Evolutionary conservation across 768 basidiomycete species (phyloP), one percentile per base, ranked within the genome.

Genomic region (Gymnopilus dilepis): DNA sequence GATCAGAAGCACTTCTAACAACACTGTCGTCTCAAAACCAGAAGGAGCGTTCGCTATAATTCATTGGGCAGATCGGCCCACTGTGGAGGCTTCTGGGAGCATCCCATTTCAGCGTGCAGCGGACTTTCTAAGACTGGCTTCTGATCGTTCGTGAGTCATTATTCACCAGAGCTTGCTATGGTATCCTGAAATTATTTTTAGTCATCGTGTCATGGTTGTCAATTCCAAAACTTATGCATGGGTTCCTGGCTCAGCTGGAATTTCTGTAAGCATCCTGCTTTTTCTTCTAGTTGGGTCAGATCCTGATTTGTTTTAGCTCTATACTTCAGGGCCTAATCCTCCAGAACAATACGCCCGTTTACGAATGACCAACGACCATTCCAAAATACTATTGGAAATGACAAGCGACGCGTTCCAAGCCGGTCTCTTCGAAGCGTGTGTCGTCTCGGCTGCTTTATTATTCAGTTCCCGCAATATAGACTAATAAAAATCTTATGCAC

Each of bases 401-500:
- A 67, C 66, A 0, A 69, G 65, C 53, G 65, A 63, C 51, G 62
- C 65, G 8, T 61, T 66, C 33, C 62, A 63, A 55, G 65, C 57
- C 3, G 65, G 65, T 6, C 48, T 66, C 21, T 66, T 66, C 47
- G 65, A 66, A 26, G 56, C 62, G 5, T 61, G 62, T 21, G 37
- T 66, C 17, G 56, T 66, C 17, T 60, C 65, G 4, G 55, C 65
- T 1, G 22, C 64, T 11, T 38, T 66, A 4, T 52, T 66, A 15
- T 62, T 62, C 43, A 51, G 61, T 43, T 37, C 43, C 17, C 40
- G 58, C 64, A 69, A 66, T 52, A 68, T 60, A 60, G 72, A 69
- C 61, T 70, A 24, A 17, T 12, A 24, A 6, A 37, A 7, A 7
- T 13, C 13, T 13, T 37, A 7, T 37, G 34, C 6, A 37, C 19